Evolutionary conservation across 306 rosid genomes (phyloP).

Genomic region (Pachyrhizus erosus): DNA sequence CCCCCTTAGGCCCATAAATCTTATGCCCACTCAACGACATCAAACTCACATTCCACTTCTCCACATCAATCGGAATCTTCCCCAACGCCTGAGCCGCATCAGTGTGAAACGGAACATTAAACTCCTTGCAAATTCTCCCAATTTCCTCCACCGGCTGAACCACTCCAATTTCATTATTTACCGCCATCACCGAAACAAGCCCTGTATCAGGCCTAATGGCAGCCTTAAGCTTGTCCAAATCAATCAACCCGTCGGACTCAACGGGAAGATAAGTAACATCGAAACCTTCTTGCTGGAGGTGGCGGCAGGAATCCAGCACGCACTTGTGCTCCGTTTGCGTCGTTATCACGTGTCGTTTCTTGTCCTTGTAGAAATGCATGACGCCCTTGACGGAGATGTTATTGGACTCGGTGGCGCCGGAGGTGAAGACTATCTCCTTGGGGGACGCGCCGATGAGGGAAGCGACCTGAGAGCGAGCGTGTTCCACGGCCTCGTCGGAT

Average conservation of each 20-base stretch:
- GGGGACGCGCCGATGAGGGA: slow-evolving; percentile 76
- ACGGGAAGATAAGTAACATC: slow-evolving; percentile 83
- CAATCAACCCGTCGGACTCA: slow-evolving; percentile 72
- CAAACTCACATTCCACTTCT: slow-evolving; percentile 93
- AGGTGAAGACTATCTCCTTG: slow-evolving; percentile 82
- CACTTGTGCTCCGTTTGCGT: slow-evolving; percentile 99
- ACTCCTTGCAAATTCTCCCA: slow-evolving; percentile 81
- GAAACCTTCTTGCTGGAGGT: slow-evolving; percentile 93
- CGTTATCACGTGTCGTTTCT: slow-evolving; percentile 82
- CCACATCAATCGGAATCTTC: slow-evolving; percentile 82
- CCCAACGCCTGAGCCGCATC: slow-evolving; percentile 99
- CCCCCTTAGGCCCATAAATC: slow-evolving; percentile 83
- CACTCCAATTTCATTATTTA: slow-evolving; percentile 93
- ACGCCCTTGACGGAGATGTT: slow-evolving; percentile 86
- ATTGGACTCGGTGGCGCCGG: slow-evolving; percentile 93
- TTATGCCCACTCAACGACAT: slow-evolving; percentile 94
- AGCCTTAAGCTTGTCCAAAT: slow-evolving; percentile 65
- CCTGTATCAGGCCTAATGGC: slow-evolving; percentile 88
- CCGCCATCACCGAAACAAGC: slow-evolving; percentile 89
- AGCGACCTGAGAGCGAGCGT: slow-evolving; percentile 83
- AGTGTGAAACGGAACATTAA: slow-evolving; percentile 76
- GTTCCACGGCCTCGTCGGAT: slow-evolving; percentile 86
- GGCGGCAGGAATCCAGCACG: slow-evolving; percentile 91
- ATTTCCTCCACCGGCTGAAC: slow-evolving; percentile 89
- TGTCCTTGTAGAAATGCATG: slow-evolving; percentile 81